phyloP scores from a whole-genome alignment of 2,329 filamentous ascomycete species.

The Neurospora sp. region DNA sequence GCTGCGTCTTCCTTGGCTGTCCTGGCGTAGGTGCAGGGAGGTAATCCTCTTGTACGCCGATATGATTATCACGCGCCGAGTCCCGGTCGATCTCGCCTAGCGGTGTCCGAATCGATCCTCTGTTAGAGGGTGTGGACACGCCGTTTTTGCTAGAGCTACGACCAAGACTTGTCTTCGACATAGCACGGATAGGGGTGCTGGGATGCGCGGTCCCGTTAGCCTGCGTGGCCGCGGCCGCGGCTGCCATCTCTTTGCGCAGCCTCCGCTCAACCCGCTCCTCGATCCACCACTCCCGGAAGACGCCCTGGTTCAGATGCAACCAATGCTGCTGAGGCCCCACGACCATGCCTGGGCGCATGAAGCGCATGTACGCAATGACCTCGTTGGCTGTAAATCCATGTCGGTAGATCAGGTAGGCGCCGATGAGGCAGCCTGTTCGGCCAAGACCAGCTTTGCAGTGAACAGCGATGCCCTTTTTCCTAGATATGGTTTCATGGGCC shows the following conservation, averaged over 20 bases:
- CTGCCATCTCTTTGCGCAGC: constrained; percentile 49
- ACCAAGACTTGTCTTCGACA: constrained; percentile 45
- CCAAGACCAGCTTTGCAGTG: constrained; percentile 98
- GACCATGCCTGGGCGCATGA: constrained; percentile 98
- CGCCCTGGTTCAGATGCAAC: constrained; percentile 93
- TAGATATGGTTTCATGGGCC: constrained; percentile 86
- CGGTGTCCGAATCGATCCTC: constrained; percentile 63
- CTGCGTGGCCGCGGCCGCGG: constrained; percentile 29
- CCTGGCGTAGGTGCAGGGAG: constrained; percentile 91
- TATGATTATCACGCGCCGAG: constrained; percentile 37
- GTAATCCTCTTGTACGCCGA: constrained; percentile 74
- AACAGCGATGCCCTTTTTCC: constrained; percentile 87
- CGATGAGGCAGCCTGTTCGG: constrained; percentile 90
- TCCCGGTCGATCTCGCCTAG: constrained; percentile 93
- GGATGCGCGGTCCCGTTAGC: constrained; percentile 27
- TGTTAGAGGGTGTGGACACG: constrained; percentile 73
- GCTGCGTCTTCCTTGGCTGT: constrained; percentile 76
- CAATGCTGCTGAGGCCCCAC: constrained; percentile 98
- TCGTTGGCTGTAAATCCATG: constrained; percentile 97
- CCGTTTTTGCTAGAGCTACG: constrained; percentile 51
- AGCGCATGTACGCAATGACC: constrained; percentile 95
- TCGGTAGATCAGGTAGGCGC: constrained; percentile 94
- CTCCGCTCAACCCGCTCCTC: constrained; percentile 72
- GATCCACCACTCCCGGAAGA: constrained; percentile 98
- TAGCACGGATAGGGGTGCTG: constrained; percentile 52